A percentile compares a stretch with the other conserved stretches of the same genome.
phyloP scores from a whole-genome alignment of 257 asterid species.

The Thymus quinquecostatus region DNA sequence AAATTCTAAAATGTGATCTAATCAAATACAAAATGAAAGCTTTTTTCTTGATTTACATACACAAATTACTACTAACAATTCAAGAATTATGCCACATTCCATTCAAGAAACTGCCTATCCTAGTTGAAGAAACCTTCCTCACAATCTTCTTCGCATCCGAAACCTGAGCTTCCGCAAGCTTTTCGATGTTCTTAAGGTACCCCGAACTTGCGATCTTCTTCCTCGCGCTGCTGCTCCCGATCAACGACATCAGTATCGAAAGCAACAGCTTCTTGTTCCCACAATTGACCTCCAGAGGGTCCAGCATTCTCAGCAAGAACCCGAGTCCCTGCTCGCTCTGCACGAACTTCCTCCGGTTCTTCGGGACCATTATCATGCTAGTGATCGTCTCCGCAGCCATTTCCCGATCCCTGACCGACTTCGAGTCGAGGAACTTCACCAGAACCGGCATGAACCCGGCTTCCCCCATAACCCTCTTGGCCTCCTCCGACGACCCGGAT shows the following conservation, averaged over 20 bases:
- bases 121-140: constrained; percentile 56
- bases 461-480: constrained; percentile 86
- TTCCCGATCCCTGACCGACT: constrained; percentile 59
- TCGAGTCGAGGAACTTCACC: constrained; percentile 59
- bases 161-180: constrained; percentile 76
- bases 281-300: constrained; percentile 57
- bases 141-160: constrained; percentile 87
- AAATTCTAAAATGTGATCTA: background rate
- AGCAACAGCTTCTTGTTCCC: constrained; percentile 71
- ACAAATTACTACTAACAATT: constrained; percentile 4
- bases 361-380: constrained; percentile 58
- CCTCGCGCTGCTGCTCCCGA: constrained; percentile 71
- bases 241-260: constrained; percentile 72
- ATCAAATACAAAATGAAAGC: background rate
- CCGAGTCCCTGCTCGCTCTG: constrained; percentile 73
- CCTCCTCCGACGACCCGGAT: constrained; percentile 71
- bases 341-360: constrained; percentile 69
- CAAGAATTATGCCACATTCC: constrained; percentile 76
- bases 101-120: constrained; percentile 56
- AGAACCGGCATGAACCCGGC: constrained; percentile 82
- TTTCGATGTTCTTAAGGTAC: constrained; percentile 68
- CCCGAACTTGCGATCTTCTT: constrained; percentile 78
- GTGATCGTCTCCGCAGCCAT: constrained; percentile 68
- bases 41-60: background rate
- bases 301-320: constrained; percentile 68